Evolutionary conservation across 768 basidiomycete species (phyloP), one percentile per base, ranked within the genome.

Genomic region (Gymnopilus junonius): DNA sequence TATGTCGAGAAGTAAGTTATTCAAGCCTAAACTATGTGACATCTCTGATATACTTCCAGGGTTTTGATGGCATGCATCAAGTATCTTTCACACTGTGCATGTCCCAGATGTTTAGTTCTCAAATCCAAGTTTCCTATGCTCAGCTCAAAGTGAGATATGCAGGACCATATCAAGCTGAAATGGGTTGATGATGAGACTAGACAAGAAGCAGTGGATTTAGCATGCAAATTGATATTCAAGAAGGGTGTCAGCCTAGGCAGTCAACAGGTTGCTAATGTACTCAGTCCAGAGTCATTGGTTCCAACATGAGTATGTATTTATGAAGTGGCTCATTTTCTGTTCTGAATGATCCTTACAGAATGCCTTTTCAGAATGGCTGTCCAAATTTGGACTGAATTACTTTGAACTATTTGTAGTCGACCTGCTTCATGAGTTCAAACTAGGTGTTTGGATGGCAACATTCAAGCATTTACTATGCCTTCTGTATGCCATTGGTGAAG

Each of bases 401-500:
- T 74, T 61, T 42, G 31, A 35, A 0, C 67, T 77, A 54, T 66
- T 77, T 35, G 70, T 70, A 0, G 59, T 66, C 0, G 79, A 79
- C 50, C 61, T 79, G 4, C 55, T 80, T 35, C 79, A 80, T 63
- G 78, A 80, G 50, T 65, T 76, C 51, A 75, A 77, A 55, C 64
- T 77, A 8, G 79, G 79, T 1, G 73, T 74, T 3, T 75, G 74
- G 75, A 79, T 75, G 57, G 58, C 68, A 0, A 27, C 74, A 1
- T 74, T 76, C 31, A 71, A 64, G 0, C 77, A 79, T 50, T 61
- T 77, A 0, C 64, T 77, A 8, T 73, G 73, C 2, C 70, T 78
- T 7, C 50, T 78, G 7, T 61, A 69, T 56, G 68, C 70, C n/a
- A n/a, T n/a, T n/a, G n/a, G n/a, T n/a, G n/a, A n/a, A n/a, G n/a